These are phyloP conservation scores for Candida frijolesensis DNA, from an alignment of 1,139 yeast species.

Conservation along the genomic window DNA sequence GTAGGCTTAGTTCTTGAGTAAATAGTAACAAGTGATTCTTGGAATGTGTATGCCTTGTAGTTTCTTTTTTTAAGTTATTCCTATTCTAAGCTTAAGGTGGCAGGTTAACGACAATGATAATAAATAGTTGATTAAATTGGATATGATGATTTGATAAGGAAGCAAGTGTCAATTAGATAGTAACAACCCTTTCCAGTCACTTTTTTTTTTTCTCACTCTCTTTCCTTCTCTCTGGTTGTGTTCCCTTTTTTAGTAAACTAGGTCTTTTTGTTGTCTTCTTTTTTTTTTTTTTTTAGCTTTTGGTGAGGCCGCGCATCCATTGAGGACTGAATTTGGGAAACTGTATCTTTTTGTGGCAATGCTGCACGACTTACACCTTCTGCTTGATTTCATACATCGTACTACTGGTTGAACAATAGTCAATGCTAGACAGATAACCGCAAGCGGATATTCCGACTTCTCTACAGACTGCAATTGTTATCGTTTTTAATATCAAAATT, in stretches of 20 bases:
- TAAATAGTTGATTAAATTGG: not conserved
- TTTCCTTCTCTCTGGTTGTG: not conserved
- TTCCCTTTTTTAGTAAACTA: not conserved
- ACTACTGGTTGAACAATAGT: too few relatives aligned
- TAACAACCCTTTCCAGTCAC: not conserved
- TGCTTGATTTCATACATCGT: too few relatives aligned
- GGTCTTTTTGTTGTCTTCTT: not conserved
- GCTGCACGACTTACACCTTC: not conserved
- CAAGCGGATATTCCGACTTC: too few relatives aligned
- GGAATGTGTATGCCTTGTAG: not conserved
- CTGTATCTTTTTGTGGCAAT: not conserved
- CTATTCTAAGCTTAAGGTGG: not conserved
- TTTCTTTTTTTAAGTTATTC: not conserved
- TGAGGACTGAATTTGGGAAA: not conserved
- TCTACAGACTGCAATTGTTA: not conserved
- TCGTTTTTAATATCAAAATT: not conserved
- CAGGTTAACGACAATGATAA: not conserved
- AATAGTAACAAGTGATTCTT: not conserved
- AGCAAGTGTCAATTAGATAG: not conserved
- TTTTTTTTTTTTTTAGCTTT: not conserved
- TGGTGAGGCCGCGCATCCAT: not conserved
- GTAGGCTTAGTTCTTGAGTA: constrained; percentile 1
- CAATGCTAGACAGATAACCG: too few relatives aligned
- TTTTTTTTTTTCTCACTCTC: not conserved
- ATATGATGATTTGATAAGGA: not conserved